phyloP scores from a whole-genome alignment of 129 eudicot genomes.

The Artemisia argyi region DNA sequence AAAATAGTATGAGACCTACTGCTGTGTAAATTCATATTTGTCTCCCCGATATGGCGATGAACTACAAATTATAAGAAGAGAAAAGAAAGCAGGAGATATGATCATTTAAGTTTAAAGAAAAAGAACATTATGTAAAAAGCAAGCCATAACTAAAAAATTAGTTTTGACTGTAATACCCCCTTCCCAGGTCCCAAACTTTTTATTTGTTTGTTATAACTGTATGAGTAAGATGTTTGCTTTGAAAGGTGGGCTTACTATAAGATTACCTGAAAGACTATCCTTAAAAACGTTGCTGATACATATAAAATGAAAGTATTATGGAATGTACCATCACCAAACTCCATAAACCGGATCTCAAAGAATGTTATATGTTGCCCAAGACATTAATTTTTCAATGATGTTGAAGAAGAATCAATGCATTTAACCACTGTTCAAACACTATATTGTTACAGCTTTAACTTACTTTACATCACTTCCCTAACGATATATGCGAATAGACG shows the following conservation, averaged over 20 bases:
- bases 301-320: not conserved
- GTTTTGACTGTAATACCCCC: not conserved
- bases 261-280: not conserved
- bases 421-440: too few species aligned
- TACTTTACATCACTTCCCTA: too few species aligned
- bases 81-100: not conserved
- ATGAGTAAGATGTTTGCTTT: conserved; percentile 5
- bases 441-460: too few species aligned
- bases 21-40: conserved; percentile 93
- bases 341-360: conserved; percentile 80
- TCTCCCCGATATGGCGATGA: conserved; percentile 96
- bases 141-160: not conserved
- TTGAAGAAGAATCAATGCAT: too few species aligned
- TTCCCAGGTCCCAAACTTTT: not conserved
- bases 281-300: not conserved
- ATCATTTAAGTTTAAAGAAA: not conserved
- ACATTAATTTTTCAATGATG: too few species aligned
- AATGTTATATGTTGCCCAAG: too few species aligned
- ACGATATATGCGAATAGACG: too few species aligned
- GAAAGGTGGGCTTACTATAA: not conserved
- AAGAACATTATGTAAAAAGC: not conserved
- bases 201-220: not conserved
- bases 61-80: conserved; percentile 49
- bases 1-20: conserved; percentile 96
- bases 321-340: conserved; percentile 84